These are phyloP conservation scores for Bigelowiella natans DNA, from an alignment of 78 protist species.

Conservation along the genomic window DNA sequence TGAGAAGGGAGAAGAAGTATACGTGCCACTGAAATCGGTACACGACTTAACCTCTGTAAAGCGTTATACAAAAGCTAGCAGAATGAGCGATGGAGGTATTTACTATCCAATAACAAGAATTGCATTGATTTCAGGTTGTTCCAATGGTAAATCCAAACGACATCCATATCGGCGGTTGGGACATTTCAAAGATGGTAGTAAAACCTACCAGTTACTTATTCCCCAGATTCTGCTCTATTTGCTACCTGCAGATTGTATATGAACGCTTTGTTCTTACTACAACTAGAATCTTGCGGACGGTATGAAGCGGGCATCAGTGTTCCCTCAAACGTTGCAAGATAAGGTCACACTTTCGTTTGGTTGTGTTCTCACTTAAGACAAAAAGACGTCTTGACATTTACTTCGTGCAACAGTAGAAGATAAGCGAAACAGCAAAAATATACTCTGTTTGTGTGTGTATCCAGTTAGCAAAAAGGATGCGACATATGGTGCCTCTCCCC, in stretches of 20 bases:
- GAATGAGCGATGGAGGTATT: no score
- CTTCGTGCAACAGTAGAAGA: no score
- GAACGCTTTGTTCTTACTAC: no score
- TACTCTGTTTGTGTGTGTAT: not conserved
- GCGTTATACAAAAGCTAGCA: no score
- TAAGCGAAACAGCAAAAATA: no score
- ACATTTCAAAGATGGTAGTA: slow-evolving; percentile 74
- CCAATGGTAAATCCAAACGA: slow-evolving; percentile 97
- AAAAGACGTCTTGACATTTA: no score
- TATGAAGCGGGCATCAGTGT: not conserved
- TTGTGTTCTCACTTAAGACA: no score
- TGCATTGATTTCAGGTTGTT: slow-evolving; percentile 47
- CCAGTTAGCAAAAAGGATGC: not conserved
- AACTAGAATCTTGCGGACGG: not conserved
- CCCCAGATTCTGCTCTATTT: no score
- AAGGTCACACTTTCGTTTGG: no score
- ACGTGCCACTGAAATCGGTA: not conserved
- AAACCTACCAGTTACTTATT: slow-evolving; percentile 54
- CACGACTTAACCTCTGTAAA: no score
- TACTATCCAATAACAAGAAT: no score
- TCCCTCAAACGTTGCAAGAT: not conserved
- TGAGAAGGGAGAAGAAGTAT: not conserved
- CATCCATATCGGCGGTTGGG: slow-evolving; percentile 98
- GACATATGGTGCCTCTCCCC: slow-evolving; percentile 75
- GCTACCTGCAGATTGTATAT: no score